Conservation (phyloP, 2,329 filamentous ascomycete species). For the Exophiala sp. region DNA sequence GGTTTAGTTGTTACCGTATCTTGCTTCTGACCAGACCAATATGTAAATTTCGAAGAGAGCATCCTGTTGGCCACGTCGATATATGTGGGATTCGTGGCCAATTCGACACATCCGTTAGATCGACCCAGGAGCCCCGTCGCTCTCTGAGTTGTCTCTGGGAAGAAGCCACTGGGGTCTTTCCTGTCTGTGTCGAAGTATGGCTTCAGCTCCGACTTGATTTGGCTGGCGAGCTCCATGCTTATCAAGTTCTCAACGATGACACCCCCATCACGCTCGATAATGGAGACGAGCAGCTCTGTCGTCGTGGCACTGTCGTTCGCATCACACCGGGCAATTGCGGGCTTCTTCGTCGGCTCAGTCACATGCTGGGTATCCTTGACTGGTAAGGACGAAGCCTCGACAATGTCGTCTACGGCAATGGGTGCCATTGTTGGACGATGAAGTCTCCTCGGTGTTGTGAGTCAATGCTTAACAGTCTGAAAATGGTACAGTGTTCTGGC, state of each 20-base stretch:
- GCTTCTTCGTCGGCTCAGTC: background rate
- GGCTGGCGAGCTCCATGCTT: slow-evolving; percentile 13
- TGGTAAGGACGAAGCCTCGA: slow-evolving; percentile 5
- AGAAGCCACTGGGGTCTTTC: slow-evolving; percentile 28
- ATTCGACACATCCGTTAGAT: slow-evolving; percentile 40
- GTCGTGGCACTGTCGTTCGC: slow-evolving; percentile 20
- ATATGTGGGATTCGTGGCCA: slow-evolving; percentile 36
- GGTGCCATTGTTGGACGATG: slow-evolving; percentile 11
- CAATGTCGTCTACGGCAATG: slow-evolving; percentile 15
- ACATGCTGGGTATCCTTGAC: background rate
- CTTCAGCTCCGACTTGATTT: slow-evolving; percentile 27
- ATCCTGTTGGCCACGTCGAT: slow-evolving; percentile 36
- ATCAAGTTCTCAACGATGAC: slow-evolving; percentile 27
- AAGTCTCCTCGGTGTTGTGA: background rate
- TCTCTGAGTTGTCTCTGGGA: slow-evolving; percentile 30
- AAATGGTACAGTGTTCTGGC: background rate
- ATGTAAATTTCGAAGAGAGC: slow-evolving; percentile 37
- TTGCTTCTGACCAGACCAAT: slow-evolving; percentile 32
- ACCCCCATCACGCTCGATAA: slow-evolving; percentile 23
- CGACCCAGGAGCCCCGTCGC: slow-evolving; percentile 39
- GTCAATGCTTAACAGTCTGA: background rate
- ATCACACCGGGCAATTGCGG: slow-evolving; percentile 15
- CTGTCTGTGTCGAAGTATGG: slow-evolving; percentile 28
- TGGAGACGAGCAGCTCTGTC: slow-evolving; percentile 13
- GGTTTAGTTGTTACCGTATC: slow-evolving; percentile 24